Conservation (phyloP, 2,329 filamentous ascomycete genomes). For the Delphinella strobiligena region DNA sequence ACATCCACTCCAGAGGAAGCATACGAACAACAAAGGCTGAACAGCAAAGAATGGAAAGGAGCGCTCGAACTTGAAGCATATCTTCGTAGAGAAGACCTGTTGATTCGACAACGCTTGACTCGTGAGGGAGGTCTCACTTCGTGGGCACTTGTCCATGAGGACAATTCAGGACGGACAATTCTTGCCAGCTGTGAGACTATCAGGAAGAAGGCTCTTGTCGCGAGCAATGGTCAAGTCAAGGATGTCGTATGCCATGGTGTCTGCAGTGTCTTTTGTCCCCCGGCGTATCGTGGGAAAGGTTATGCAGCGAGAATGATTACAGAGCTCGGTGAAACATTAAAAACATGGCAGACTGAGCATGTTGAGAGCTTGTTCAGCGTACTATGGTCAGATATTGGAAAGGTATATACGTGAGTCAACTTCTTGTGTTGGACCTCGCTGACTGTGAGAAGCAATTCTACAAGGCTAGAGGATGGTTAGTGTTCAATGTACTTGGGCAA, state of each 20-base stretch:
- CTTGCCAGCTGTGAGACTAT: slow-evolving; percentile 49
- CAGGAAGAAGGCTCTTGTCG: slow-evolving; percentile 34
- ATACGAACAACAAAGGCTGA: slow-evolving; percentile 38
- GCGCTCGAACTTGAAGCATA: slow-evolving; percentile 43
- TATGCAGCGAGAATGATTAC: slow-evolving; percentile 68
- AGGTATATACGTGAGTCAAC: slow-evolving; percentile 30
- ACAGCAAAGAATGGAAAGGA: slow-evolving; percentile 47
- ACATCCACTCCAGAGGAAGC: slow-evolving; percentile 44
- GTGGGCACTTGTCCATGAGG: slow-evolving; percentile 47
- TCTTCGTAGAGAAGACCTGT: slow-evolving; percentile 42
- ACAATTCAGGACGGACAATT: slow-evolving; percentile 24
- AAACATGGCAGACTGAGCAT: slow-evolving; percentile 37
- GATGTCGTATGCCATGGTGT: slow-evolving; percentile 61
- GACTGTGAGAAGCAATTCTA: slow-evolving; percentile 49
- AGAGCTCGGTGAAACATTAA: slow-evolving; percentile 47
- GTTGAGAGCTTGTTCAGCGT: slow-evolving; percentile 54
- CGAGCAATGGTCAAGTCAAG: slow-evolving; percentile 30
- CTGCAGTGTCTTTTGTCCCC: slow-evolving; percentile 63
- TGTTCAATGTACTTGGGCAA: too few species aligned
- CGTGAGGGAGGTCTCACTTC: slow-evolving; percentile 43
- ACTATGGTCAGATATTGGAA: slow-evolving; percentile 78
- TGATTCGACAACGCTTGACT: slow-evolving; percentile 40
- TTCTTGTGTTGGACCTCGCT: not conserved
- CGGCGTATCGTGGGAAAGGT: slow-evolving; percentile 53
- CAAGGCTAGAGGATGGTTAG: slow-evolving; percentile 23